phyloP scores from a whole-genome alignment of 495 filamentous ascomycete genomes.

The Daldinia concentrica region DNA sequence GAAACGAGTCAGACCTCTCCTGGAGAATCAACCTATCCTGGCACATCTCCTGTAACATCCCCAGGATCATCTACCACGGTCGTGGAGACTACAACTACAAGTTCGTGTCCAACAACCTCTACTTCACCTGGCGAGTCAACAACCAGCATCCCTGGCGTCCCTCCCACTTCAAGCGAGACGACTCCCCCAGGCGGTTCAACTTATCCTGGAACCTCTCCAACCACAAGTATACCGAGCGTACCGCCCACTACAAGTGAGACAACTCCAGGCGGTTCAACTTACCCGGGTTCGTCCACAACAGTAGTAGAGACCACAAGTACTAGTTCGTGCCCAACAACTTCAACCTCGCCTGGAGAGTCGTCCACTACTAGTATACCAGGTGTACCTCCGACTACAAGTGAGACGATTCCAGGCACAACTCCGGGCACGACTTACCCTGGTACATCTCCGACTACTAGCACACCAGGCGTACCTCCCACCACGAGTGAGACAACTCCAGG shows the following conservation, averaged over 20 bases:
- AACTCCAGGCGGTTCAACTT: no score
- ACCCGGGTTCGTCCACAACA: no score
- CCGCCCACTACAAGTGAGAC: no score
- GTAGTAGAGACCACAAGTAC: no score
- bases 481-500: not conserved
- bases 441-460: not conserved
- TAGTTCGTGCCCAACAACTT: no score
- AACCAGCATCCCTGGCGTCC: not conserved
- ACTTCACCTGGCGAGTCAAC: not conserved
- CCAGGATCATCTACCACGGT: conserved; percentile 5
- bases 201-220: no score
- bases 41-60: not conserved
- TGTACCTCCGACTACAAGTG: not conserved
- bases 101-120: not conserved
- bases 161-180: not conserved
- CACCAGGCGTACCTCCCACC: not conserved
- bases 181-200: no score
- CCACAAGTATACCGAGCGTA: no score
- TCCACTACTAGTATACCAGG: not conserved
- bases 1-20: not conserved
- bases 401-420: not conserved
- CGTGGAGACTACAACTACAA: conserved; percentile 15
- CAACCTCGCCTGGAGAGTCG: not conserved
- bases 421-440: not conserved
- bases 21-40: not conserved